phyloP scores from a whole-genome alignment of 202 grass and related monocot genomes.

The Saccharum hybrid region DNA sequence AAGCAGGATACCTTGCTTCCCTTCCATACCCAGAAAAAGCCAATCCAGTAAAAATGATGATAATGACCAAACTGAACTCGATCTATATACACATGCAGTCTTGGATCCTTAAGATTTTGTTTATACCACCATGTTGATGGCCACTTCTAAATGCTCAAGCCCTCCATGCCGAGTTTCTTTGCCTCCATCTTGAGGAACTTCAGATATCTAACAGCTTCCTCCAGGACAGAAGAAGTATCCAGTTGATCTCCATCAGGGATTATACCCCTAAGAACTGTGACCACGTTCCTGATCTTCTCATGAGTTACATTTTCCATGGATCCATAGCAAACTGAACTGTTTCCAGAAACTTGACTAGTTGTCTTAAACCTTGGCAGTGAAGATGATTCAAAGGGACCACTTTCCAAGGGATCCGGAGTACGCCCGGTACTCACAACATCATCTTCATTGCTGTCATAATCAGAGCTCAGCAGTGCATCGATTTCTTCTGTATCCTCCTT shows the following conservation, averaged over 20 bases:
- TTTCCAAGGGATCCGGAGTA: constrained; percentile 47
- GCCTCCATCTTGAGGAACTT: constrained; percentile 77
- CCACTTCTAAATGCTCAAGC: constrained; percentile 40
- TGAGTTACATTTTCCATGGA: constrained; percentile 38
- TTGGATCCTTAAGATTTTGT: constrained; percentile 33
- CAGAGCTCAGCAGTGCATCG: constrained; percentile 64
- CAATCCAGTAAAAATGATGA: constrained; percentile 42
- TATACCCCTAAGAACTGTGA: constrained; percentile 67
- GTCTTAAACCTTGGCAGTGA: constrained; percentile 38
- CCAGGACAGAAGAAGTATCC: constrained; percentile 66
- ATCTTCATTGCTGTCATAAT: constrained; percentile 60
- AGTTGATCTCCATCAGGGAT: constrained; percentile 67
- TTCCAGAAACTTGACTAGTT: constrained; percentile 36
- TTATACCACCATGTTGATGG: constrained; percentile 23
- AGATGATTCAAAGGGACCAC: constrained; percentile 39
- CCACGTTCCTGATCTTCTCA: constrained; percentile 63
- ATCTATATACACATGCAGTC: background rate
- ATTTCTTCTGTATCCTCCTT: constrained; percentile 83
- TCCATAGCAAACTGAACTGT: constrained; percentile 21
- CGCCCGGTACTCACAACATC: constrained; percentile 73
- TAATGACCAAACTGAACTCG: constrained; percentile 25
- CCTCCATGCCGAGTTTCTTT: constrained; percentile 57
- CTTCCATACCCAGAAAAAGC: constrained; percentile 44
- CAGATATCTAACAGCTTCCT: constrained; percentile 79
- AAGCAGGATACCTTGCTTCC: constrained; percentile 57